A percentile compares a stretch with the other conserved stretches of the same genome.
These are phyloP conservation scores for Ophiocordyceps australis DNA, from an alignment of 2,329 filamentous ascomycete species.

Conservation along the genomic window DNA sequence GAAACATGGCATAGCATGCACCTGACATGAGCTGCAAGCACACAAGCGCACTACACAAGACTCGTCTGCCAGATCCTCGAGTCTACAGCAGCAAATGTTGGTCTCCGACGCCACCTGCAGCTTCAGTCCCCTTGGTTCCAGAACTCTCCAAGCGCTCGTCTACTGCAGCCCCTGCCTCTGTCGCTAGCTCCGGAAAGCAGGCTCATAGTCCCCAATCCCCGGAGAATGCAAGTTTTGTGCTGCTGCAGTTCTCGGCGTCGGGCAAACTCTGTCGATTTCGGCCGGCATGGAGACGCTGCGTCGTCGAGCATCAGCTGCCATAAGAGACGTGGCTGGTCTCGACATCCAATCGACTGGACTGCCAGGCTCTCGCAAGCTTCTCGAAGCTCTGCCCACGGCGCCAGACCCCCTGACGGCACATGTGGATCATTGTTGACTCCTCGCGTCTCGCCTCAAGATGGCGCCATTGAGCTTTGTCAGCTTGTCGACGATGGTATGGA, in stretches of 20 bases:
- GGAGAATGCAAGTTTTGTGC: constrained; percentile 8
- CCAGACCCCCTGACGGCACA: not conserved
- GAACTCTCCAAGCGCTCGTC: no score
- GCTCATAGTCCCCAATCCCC: no score
- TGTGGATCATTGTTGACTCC: no score
- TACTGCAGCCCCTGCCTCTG: no score
- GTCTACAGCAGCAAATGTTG: no score
- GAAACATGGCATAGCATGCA: no score
- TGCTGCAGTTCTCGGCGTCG: constrained; percentile 7
- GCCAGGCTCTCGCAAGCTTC: not conserved
- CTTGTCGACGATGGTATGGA: constrained; percentile 16
- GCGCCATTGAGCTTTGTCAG: constrained; percentile 11
- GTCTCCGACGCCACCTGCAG: no score
- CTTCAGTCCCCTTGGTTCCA: no score
- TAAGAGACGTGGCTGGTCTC: not conserved
- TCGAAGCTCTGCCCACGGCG: not conserved
- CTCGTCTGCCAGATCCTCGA: no score
- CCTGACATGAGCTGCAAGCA: no score
- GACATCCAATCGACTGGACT: not conserved
- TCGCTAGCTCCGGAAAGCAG: no score
- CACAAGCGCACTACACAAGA: no score
- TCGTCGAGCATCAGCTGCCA: not conserved
- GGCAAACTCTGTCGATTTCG: not conserved
- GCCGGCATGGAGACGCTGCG: not conserved
- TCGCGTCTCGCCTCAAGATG: constrained; percentile 4